These are phyloP conservation scores for Colletotrichum tofieldiae DNA, from an alignment of 2,329 filamentous ascomycete genomes.

Conservation along the genomic window DNA sequence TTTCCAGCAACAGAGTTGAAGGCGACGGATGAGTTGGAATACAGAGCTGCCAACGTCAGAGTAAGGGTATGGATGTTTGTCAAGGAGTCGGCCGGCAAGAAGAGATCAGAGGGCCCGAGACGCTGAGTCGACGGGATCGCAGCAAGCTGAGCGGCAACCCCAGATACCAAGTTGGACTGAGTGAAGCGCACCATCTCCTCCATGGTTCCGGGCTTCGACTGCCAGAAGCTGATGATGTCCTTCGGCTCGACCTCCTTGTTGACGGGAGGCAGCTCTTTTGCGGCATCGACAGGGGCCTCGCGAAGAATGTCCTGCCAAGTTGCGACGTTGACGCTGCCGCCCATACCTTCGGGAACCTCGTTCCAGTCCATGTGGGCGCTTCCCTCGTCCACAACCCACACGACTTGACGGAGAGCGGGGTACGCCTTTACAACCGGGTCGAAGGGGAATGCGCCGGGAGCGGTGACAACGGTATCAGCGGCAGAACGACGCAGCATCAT, in stretches of 20 bases:
- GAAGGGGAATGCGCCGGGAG: slow-evolving; percentile 89
- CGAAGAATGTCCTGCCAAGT: slow-evolving; percentile 94
- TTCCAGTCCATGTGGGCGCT: slow-evolving; percentile 97
- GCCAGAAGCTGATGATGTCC: slow-evolving; percentile 79
- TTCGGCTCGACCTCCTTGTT: slow-evolving; percentile 68
- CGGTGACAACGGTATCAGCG: slow-evolving; percentile 86
- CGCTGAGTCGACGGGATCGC: slow-evolving; percentile 83
- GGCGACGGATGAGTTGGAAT: slow-evolving; percentile 86
- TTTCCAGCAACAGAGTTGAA: slow-evolving; percentile 89
- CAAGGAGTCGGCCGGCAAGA: slow-evolving; percentile 88
- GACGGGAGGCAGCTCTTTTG: slow-evolving; percentile 75
- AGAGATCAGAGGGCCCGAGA: slow-evolving; percentile 81
- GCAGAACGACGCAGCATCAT: slow-evolving; percentile 81
- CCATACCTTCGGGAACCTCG: slow-evolving; percentile 84
- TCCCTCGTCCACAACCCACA: slow-evolving; percentile 94
- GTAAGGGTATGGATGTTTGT: slow-evolving; percentile 84
- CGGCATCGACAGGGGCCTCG: slow-evolving; percentile 73
- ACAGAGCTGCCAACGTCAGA: slow-evolving; percentile 86
- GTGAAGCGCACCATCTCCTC: slow-evolving; percentile 87
- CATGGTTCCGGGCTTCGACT: slow-evolving; percentile 63
- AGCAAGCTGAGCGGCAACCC: slow-evolving; percentile 82
- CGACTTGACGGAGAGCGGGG: slow-evolving; percentile 80
- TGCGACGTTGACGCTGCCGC: slow-evolving; percentile 82
- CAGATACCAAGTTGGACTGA: slow-evolving; percentile 89
- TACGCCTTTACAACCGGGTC: slow-evolving; percentile 79